phyloP scores from a whole-genome alignment of 768 basidiomycete genomes.

The Lactarius akahatsu region DNA sequence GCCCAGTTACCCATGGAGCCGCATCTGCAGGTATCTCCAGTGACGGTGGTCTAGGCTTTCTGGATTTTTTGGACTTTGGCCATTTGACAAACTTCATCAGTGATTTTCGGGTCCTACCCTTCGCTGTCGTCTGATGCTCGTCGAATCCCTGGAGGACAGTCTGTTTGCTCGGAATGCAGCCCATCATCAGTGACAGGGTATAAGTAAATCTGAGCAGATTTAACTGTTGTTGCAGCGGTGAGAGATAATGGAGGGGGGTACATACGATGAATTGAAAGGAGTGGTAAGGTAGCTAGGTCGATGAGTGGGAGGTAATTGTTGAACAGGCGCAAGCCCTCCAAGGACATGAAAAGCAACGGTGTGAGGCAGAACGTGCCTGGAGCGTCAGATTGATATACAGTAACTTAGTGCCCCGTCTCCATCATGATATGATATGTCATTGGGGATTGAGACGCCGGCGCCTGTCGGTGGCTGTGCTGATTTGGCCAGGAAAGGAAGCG shows the following conservation, averaged over 20 bases:
- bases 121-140: background rate
- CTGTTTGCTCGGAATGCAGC: constrained; percentile 46
- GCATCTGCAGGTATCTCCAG: constrained; percentile 19
- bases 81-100: constrained; percentile 3
- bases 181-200: constrained; percentile 36
- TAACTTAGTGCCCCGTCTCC: background rate
- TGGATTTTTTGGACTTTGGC: constrained; percentile 17
- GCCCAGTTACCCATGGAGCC: constrained; percentile 26
- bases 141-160: constrained; percentile 23
- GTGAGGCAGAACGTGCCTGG: background rate
- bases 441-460: background rate
- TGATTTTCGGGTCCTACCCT: background rate
- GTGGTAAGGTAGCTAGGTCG: constrained; percentile 7
- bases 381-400: constrained; percentile 4
- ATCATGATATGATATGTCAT: background rate
- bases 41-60: constrained; percentile 13
- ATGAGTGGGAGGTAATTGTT: background rate
- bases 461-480: constrained; percentile 1
- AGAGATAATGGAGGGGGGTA: background rate
- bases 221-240: background rate
- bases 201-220: background rate
- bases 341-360: background rate
- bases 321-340: background rate
- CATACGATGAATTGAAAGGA: constrained; percentile 16
- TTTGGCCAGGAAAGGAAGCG: background rate